Conservation (phyloP, 2,329 filamentous ascomycete species). For the Arthrobotrys conoides region DNA sequence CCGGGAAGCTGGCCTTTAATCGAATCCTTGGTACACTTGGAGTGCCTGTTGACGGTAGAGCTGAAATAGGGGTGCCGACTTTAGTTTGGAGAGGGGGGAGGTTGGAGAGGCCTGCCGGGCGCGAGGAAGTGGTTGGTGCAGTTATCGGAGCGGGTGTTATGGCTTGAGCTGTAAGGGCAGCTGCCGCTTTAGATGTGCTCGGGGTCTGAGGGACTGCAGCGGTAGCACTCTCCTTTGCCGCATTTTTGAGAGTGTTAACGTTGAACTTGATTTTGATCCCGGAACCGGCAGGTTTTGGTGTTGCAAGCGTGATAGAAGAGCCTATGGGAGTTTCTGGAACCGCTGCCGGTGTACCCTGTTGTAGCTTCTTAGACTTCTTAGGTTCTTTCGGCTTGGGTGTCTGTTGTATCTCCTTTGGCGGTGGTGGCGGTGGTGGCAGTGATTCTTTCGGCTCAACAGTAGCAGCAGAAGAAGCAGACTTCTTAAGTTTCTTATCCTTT, state of each 20-base stretch:
- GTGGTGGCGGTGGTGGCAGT: too few relatives aligned
- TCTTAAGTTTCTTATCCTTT: conserved; percentile 49
- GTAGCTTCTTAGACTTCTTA: conserved; percentile 48
- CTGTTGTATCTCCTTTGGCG: background rate
- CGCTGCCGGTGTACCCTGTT: background rate
- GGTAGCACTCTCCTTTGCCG: conserved; percentile 15
- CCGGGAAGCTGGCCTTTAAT: conserved; percentile 30
- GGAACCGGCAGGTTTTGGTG: conserved; percentile 40
- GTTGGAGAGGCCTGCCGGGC: conserved; percentile 44
- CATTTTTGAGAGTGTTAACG: conserved; percentile 43
- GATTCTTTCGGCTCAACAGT: conserved; percentile 8
- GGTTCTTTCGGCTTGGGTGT: conserved; percentile 6
- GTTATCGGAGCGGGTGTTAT: conserved; percentile 43
- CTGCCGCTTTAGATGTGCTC: conserved; percentile 15
- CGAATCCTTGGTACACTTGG: conserved; percentile 47
- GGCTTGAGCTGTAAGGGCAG: conserved; percentile 32
- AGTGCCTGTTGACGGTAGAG: conserved; percentile 8
- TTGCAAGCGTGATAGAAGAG: background rate
- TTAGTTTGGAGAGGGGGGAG: conserved; percentile 51
- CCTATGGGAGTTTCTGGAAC: conserved; percentile 17
- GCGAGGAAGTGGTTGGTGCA: conserved; percentile 30
- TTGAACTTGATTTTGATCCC: conserved; percentile 59
- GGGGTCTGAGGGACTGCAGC: conserved; percentile 29
- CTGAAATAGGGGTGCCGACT: background rate
- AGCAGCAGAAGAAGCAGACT: background rate